A percentile compares a stretch with the other conserved stretches of the same genome.
Evolutionary conservation across 2,329 filamentous ascomycete species (phyloP).

Genomic region (Aspergillus tubingensis): DNA sequence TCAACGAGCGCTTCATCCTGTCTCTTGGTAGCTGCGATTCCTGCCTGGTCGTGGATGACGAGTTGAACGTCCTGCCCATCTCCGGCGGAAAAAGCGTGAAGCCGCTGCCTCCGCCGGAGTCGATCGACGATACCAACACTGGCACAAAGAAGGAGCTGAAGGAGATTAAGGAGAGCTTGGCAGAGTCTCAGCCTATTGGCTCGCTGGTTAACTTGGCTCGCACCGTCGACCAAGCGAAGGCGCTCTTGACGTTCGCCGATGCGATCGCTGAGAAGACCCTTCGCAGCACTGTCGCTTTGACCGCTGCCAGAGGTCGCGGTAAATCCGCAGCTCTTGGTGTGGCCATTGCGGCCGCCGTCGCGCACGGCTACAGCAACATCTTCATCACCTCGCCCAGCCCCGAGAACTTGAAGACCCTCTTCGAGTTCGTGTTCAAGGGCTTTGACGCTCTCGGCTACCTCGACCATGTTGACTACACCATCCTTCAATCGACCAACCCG

Average conservation of each 20-base stretch:
- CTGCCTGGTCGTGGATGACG: constrained; percentile 94
- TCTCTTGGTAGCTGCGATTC: constrained; percentile 93
- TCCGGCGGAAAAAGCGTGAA: constrained; percentile 91
- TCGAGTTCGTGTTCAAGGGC: constrained; percentile 97
- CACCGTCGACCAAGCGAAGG: constrained; percentile 94
- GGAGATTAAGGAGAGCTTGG: constrained; percentile 81
- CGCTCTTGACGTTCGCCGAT: constrained; percentile 93
- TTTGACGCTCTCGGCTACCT: constrained; percentile 93
- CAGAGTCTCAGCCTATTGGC: constrained; percentile 83
- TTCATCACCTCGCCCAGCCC: constrained; percentile 98
- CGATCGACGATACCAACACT: constrained; percentile 71
- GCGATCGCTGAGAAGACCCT: constrained; percentile 95
- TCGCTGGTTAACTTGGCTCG: constrained; percentile 80
- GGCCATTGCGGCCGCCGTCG: constrained; percentile 88
- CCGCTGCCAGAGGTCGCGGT: constrained; percentile 89
- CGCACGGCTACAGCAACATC: constrained; percentile 97
- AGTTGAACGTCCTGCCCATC: constrained; percentile 94
- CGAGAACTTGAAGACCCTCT: constrained; percentile 97
- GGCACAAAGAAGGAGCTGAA: constrained; percentile 74
- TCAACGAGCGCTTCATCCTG: constrained; percentile 96
- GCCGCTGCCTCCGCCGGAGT: constrained; percentile 73
- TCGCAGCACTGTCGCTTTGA: constrained; percentile 88
- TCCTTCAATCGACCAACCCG: constrained; percentile 96
- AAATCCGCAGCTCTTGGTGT: constrained; percentile 96
- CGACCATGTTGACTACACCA: constrained; percentile 95